These are phyloP conservation scores for Avena sativa DNA, from an alignment of 176 grass and related monocot genomes.

Conservation along the genomic window DNA sequence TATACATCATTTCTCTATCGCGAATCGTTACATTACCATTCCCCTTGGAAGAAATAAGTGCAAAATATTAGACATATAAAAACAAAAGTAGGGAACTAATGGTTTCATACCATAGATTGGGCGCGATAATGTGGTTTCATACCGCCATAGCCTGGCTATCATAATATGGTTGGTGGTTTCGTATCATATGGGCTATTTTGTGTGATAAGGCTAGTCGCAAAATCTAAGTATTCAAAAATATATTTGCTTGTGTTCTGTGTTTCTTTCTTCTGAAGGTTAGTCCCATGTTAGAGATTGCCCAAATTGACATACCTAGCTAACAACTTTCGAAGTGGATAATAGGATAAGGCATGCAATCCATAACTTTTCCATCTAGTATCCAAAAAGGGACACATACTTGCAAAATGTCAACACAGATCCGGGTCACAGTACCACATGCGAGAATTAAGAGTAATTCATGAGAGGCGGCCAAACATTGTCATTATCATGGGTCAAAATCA, in stretches of 20 bases:
- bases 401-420: conserved; percentile 8
- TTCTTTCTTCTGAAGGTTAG: background rate
- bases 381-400: background rate
- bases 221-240: background rate
- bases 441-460: background rate
- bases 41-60: background rate
- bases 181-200: background rate
- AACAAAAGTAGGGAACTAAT: background rate
- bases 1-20: conserved; percentile 32
- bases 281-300: background rate
- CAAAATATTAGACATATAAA: background rate
- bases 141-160: background rate
- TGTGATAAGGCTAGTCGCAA: background rate
- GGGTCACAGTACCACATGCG: background rate
- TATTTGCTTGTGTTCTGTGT: background rate
- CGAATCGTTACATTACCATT: conserved; percentile 43
- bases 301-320: conserved; percentile 33
- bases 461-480: background rate
- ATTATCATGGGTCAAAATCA: background rate
- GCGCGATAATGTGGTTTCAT: background rate
- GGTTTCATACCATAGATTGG: background rate
- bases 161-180: background rate
- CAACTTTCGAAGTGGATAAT: conserved; percentile 34
- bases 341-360: conserved; percentile 34
- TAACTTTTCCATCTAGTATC: conserved; percentile 1